These are phyloP conservation scores for Mortierella sp. DNA, from an alignment of 371 early-diverging fungal genomes.

Conservation along the genomic window DNA sequence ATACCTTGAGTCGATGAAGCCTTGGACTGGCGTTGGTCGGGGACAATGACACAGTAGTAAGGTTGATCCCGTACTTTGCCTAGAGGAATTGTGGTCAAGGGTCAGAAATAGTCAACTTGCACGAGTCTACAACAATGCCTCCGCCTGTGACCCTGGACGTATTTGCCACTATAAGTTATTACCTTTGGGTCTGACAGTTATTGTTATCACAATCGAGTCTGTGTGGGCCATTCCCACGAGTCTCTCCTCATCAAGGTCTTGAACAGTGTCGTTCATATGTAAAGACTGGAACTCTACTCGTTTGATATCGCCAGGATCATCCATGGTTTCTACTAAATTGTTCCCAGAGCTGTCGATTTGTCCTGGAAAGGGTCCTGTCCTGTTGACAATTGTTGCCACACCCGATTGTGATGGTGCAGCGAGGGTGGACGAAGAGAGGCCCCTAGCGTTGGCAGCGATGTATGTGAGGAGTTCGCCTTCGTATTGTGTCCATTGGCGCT, in stretches of 20 bases:
- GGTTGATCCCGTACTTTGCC: constrained; percentile 31
- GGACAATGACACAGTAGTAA: constrained; percentile 29
- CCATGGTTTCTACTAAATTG: constrained; percentile 31
- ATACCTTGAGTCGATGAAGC: background rate
- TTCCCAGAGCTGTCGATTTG: constrained; percentile 47
- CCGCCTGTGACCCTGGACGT: too few relatives aligned
- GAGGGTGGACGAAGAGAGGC: constrained; percentile 19
- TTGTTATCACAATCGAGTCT: constrained; percentile 27
- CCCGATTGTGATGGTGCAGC: constrained; percentile 1
- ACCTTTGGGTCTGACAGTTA: constrained; percentile 52
- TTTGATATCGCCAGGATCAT: constrained; percentile 41
- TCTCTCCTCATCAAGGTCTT: background rate
- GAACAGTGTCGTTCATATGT: constrained; percentile 7
- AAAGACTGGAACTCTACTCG: constrained; percentile 25
- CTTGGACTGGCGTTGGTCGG: background rate
- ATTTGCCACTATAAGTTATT: background rate
- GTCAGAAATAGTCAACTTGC: background rate
- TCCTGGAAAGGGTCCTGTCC: constrained; percentile 24
- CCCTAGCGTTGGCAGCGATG: constrained; percentile 42
- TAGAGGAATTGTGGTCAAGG: background rate
- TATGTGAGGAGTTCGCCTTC: constrained; percentile 40
- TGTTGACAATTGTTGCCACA: constrained; percentile 18
- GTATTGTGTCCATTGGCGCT: constrained; percentile 11
- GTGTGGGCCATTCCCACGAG: background rate
- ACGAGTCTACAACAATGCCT: too few relatives aligned